Conservation (phyloP, 2,329 filamentous ascomycete species). For the Akanthomyces lecanii region DNA sequence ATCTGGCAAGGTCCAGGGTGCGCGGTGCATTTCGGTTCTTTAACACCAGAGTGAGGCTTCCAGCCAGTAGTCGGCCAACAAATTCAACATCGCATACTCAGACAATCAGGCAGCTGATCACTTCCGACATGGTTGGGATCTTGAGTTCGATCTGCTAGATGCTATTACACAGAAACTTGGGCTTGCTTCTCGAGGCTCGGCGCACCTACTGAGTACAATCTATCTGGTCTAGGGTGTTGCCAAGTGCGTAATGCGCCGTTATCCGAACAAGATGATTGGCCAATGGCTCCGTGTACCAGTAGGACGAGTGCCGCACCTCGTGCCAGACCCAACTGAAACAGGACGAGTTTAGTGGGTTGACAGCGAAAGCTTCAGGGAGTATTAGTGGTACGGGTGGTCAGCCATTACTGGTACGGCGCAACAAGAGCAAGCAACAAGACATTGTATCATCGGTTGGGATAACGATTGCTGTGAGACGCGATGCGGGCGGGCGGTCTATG, state of each 20-base stretch:
- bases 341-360: neutral
- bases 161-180: neutral
- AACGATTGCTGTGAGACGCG: constrained; percentile 7
- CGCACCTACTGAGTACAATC: neutral
- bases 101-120: neutral
- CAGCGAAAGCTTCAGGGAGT: neutral
- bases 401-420: neutral
- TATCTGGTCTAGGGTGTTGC: neutral
- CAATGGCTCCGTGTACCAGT: constrained; percentile 8
- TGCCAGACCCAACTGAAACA: constrained; percentile 4
- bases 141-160: too few species aligned
- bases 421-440: neutral
- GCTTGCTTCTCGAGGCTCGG: neutral
- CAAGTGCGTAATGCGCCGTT: constrained; percentile 13
- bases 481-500: neutral
- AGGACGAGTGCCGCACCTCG: neutral
- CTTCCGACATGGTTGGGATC: too few species aligned
- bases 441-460: neutral
- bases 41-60: neutral
- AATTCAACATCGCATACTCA: neutral
- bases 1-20: neutral
- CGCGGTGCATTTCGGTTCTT: neutral
- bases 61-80: neutral
- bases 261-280: constrained; percentile 15
- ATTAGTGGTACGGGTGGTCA: neutral